Conservation (phyloP, 2,329 filamentous ascomycete genomes). For the Akanthomyces lecanii region DNA sequence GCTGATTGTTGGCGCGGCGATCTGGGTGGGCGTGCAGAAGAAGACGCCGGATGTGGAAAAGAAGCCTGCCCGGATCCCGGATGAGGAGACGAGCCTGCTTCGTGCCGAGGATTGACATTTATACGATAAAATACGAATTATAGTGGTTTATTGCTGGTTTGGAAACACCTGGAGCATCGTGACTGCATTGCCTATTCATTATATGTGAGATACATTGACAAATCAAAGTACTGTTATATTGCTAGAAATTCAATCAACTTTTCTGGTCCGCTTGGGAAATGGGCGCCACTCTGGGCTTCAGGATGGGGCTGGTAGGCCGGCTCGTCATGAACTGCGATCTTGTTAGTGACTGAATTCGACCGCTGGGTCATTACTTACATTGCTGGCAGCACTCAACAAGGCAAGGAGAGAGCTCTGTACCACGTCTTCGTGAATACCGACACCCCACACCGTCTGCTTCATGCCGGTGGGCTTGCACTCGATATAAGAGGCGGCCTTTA, state of each 20-base stretch:
- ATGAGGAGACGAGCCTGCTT: slow-evolving; percentile 36
- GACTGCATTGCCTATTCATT: background rate
- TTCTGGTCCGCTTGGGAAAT: background rate
- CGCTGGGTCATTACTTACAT: slow-evolving; percentile 57
- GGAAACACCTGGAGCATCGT: background rate
- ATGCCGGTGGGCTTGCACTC: slow-evolving; percentile 71
- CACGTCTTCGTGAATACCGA: slow-evolving; percentile 88
- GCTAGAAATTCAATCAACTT: slow-evolving; percentile 8
- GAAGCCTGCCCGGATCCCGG: slow-evolving; percentile 19
- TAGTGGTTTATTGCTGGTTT: background rate
- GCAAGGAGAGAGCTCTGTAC: slow-evolving; percentile 86
- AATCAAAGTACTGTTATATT: slow-evolving; percentile 1
- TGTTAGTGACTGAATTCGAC: background rate
- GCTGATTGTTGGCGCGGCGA: slow-evolving; percentile 38
- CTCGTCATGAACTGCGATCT: slow-evolving; percentile 5
- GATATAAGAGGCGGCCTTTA: slow-evolving; percentile 94
- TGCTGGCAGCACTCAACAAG: slow-evolving; percentile 77
- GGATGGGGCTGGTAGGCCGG: slow-evolving; percentile 3
- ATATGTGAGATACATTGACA: background rate
- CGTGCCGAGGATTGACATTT: background rate
- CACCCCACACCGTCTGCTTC: slow-evolving; percentile 77
- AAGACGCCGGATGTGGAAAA: slow-evolving; percentile 26
- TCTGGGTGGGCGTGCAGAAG: slow-evolving; percentile 42
- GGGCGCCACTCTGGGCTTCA: slow-evolving; percentile 11
- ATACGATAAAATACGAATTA: background rate